Evolutionary conservation across 176 grass and related monocot genomes (phyloP).

Genomic region (Typha latifolia): DNA sequence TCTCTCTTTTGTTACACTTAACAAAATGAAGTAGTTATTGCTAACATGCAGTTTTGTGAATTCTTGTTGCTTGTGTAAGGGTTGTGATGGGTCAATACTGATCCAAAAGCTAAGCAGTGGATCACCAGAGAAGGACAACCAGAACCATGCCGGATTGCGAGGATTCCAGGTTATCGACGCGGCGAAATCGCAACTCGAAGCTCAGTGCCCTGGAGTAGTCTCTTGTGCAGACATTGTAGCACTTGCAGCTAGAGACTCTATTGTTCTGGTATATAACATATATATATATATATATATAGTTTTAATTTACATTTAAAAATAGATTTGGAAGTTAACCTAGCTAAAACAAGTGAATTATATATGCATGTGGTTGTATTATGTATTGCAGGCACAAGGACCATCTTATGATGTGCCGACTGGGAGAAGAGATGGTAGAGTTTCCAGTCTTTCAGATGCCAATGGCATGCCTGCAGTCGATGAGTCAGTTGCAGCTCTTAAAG

Average conservation of each 20-base stretch:
- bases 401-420: conserved; percentile 66
- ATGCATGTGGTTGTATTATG: not conserved
- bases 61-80: conserved; percentile 17
- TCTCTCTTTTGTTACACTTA: too few relatives aligned
- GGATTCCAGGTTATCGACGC: conserved; percentile 54
- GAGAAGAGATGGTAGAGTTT: conserved; percentile 43
- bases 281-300: too few relatives aligned
- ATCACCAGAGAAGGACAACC: conserved; percentile 48
- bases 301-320: too few relatives aligned
- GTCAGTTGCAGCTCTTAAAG: conserved; percentile 26
- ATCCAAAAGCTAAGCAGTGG: conserved; percentile 28
- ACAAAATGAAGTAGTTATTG: too few relatives aligned
- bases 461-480: conserved; percentile 59
- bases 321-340: too few relatives aligned
- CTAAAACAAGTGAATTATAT: too few relatives aligned
- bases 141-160: conserved; percentile 63
- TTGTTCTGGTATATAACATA: conserved; percentile 28
- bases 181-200: conserved; percentile 55
- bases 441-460: conserved; percentile 38
- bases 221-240: conserved; percentile 73
- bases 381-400: conserved; percentile 53
- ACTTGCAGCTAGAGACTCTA: conserved; percentile 56
- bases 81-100: conserved; percentile 73
- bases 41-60: not conserved
- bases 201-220: conserved; percentile 58